Percentiles rank a stretch among this genome's conserved stretches.
Evolutionary conservation across 441 rosid species (phyloP).

Genomic region (Manihot esculenta): DNA sequence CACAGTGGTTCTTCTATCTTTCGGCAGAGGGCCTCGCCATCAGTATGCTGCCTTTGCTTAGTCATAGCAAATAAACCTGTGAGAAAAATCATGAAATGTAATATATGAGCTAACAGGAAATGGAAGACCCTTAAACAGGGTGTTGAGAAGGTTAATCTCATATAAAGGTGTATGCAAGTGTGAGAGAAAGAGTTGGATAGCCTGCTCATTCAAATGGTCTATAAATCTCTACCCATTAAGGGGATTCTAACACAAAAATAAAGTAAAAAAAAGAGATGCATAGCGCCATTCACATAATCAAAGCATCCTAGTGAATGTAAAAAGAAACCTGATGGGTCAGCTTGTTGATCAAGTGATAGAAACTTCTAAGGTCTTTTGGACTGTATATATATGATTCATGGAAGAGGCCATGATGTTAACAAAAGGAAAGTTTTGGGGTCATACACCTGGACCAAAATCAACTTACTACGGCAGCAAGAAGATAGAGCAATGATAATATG

Average conservation of each 20-base stretch:
- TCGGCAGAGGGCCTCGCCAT: no score
- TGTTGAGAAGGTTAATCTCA: not conserved
- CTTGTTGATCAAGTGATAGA: not conserved
- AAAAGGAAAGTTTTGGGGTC: no score
- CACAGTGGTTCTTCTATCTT: no score
- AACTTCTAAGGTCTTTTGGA: not conserved
- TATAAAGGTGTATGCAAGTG: not conserved
- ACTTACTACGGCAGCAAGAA: no score
- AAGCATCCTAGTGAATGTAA: not conserved
- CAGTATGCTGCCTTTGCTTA: constrained; percentile 52
- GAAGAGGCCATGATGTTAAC: no score
- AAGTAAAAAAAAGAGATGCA: not conserved
- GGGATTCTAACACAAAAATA: not conserved
- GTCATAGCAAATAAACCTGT: constrained; percentile 85
- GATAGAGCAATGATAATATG: no score
- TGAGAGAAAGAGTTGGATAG: not conserved
- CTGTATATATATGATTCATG: not conserved
- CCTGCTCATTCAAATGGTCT: not conserved
- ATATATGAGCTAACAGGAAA: not conserved
- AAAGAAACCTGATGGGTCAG: not conserved
- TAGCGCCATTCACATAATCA: not conserved
- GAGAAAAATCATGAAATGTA: constrained; percentile 17
- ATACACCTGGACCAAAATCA: no score
- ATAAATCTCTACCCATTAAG: not conserved
- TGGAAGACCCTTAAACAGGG: not conserved